Evolutionary conservation across 805 yeast species (phyloP).

Genomic region (Yarrowia porcina): DNA sequence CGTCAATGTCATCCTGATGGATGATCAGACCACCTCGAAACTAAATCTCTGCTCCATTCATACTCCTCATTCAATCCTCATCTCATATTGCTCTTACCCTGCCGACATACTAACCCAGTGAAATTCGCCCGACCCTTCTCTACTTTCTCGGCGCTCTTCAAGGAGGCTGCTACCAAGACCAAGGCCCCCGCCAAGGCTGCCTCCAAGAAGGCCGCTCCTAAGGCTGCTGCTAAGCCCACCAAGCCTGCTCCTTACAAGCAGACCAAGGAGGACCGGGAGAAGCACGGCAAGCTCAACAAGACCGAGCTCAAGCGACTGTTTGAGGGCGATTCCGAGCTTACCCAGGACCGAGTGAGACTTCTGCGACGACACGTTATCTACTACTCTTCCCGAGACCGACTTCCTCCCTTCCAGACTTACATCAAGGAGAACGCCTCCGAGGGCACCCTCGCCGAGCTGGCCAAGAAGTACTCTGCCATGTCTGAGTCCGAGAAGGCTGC

Average conservation of each 20-base stretch:
- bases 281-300: conserved; percentile 9
- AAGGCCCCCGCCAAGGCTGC: not conserved
- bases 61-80: not conserved
- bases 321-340: not conserved
- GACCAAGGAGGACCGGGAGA: not conserved
- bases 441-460: not conserved
- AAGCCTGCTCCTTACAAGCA: not conserved
- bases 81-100: too few species aligned
- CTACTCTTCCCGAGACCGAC: not conserved
- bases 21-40: too few species aligned
- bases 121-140: conserved; percentile 12
- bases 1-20: too few species aligned
- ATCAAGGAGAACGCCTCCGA: not conserved
- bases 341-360: not conserved
- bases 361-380: not conserved
- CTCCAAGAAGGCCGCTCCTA: not conserved
- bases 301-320: not conserved
- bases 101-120: not conserved
- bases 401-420: not conserved
- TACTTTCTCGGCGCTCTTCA: conserved; percentile 3
- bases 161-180: conserved; percentile 16
- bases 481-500: conserved; percentile 5
- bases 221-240: not conserved
- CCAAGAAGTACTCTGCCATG: not conserved
- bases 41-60: too few species aligned